These are phyloP conservation scores for Dictyostelium brefeldianum DNA, from an alignment of 78 protist genomes.

Conservation along the genomic window DNA sequence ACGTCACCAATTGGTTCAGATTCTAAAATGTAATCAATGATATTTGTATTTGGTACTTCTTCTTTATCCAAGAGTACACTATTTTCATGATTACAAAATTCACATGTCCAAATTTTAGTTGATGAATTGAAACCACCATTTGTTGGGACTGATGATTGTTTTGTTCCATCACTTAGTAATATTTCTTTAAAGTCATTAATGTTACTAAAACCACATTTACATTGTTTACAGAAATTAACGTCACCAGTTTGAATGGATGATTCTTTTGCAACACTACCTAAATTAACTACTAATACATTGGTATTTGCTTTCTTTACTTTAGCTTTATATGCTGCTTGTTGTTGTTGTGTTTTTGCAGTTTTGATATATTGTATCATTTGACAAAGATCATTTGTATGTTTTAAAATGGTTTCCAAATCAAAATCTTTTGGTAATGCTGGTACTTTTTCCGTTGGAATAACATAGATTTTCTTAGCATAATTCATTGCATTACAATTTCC, in stretches of 20 bases:
- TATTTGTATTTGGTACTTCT: conserved; percentile 66
- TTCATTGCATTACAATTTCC: conserved; percentile 14
- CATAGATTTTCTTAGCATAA: conserved; percentile 22
- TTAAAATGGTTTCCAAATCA: conserved; percentile 1
- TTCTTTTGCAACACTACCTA: conserved; percentile 52
- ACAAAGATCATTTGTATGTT: not conserved
- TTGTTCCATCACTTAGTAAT: conserved; percentile 16
- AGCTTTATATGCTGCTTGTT: not conserved
- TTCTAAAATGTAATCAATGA: conserved; percentile 81
- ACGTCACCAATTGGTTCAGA: not conserved
- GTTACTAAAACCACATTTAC: conserved; percentile 44
- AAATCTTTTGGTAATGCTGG: conserved; percentile 53
- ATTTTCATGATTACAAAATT: conserved; percentile 76
- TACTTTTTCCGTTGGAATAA: conserved; percentile 27
- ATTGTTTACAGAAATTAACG: conserved; percentile 56
- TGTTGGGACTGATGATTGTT: conserved; percentile 21
- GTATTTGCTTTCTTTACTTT: conserved; percentile 68
- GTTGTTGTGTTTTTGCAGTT: too few relatives aligned
- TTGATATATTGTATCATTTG: too few relatives aligned
- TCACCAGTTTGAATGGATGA: conserved; percentile 83
- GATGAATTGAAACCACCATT: conserved; percentile 30
- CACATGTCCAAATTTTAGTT: conserved; percentile 77
- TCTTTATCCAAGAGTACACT: conserved; percentile 20
- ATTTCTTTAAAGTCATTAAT: conserved; percentile 20
- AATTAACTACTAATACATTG: conserved; percentile 42